Evolutionary conservation across 176 grass and related monocot species (phyloP), one percentile per base, ranked within the genome.

Genomic region (Avena atlantica): DNA sequence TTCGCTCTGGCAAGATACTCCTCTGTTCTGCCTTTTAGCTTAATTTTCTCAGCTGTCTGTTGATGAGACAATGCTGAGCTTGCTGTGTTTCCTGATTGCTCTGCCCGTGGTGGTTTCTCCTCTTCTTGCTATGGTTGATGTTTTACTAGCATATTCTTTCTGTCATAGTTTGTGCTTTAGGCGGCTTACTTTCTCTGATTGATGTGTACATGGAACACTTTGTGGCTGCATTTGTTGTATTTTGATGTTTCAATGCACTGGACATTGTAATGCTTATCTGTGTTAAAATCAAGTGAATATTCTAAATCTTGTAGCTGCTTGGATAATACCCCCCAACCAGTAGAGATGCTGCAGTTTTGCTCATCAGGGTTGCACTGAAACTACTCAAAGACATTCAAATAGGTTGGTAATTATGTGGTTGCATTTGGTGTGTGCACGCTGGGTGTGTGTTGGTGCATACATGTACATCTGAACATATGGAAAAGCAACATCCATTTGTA

Each of bases 401-500:
- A 10, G 20, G 64, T 76, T 80, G 12, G 20, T 87, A 42, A 6
- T 42, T 42, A 23, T 86, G 27, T 76, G 31, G 16, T 40, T 79
- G 50, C 76, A 81, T 85, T 53, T 45, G 66, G 44, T 71, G 68
- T 71, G 68, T 45, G 68, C 17, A 4, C 5, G 36, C 1, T 0
- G 31, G 31, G 14, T 8, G 29, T 16, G 29, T 37, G 66, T 69
- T 69, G 31, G 66, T 69, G 66, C 31, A 29, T 86, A 82, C 53
- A 6, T 72, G 51, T 83, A 20, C 53, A 72, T 82, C 44, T 52
- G 51, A 76, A 65, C 63, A 13, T 61, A 21, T 78, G 25, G 80
- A 66, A 65, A 88, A 19, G 47, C 47, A 47, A 29, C 53, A 85
- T 74, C 44, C 58, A 47, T 84, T 53, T 74, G 10, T 74, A 47